phyloP scores from a whole-genome alignment of 441 rosid species.

The Metrosideros polymorpha region DNA sequence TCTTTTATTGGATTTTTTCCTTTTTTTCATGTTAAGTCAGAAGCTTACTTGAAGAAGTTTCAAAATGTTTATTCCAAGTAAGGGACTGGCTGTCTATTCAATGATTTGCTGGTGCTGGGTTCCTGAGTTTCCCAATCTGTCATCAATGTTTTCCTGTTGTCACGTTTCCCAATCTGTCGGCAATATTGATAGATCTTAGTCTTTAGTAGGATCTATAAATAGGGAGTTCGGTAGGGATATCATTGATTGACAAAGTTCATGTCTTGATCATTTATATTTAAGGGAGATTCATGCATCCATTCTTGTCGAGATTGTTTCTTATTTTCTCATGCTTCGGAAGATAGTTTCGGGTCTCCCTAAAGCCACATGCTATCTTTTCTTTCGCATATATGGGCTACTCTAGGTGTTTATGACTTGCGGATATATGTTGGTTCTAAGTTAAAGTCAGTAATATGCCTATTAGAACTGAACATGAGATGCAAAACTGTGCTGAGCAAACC shows the following conservation, averaged over 20 bases:
- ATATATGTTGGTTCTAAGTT: not conserved
- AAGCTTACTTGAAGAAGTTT: not conserved
- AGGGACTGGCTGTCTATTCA: not conserved
- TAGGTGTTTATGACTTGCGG: not conserved
- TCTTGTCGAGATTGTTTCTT: not conserved
- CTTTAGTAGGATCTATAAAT: not conserved
- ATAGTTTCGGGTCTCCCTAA: not conserved
- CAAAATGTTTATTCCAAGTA: not conserved
- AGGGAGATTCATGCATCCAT: not conserved
- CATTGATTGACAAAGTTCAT: not conserved
- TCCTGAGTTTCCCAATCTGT: not conserved
- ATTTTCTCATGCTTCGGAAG: not conserved
- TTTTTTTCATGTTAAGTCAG: not conserved
- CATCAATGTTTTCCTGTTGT: not conserved
- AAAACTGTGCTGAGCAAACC: not conserved
- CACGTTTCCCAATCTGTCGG: not conserved
- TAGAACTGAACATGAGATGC: not conserved
- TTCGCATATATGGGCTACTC: not conserved
- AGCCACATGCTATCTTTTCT: not conserved
- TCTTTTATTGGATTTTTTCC: not conserved
- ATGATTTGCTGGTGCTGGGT: not conserved
- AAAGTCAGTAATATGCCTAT: not conserved
- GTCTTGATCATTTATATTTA: not conserved
- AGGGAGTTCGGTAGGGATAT: not conserved
- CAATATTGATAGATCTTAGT: not conserved